A percentile compares a stretch with the other conserved stretches of the same genome.
phyloP scores from a whole-genome alignment of 441 rosid species.

The Euphorbia schlechtendalii region DNA sequence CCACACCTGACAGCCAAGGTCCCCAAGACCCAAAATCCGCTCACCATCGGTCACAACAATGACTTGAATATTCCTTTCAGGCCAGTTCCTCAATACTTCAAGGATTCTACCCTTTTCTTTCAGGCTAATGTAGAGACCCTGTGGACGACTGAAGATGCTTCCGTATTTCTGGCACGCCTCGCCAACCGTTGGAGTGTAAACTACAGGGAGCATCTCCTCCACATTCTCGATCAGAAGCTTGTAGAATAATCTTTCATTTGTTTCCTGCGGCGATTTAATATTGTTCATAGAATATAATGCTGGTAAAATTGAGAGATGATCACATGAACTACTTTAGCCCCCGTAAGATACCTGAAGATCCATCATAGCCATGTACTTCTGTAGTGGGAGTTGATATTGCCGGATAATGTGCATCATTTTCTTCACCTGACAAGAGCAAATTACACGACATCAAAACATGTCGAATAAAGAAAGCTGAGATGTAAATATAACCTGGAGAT shows the following conservation, averaged over 20 bases:
- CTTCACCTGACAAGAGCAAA: conserved; percentile 51
- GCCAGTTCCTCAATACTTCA: conserved; percentile 90
- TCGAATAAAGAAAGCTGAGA: neutral
- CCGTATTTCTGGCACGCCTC: no score
- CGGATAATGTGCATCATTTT: conserved; percentile 62
- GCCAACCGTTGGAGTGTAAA: conserved; percentile 97
- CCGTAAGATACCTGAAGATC: conserved; percentile 88
- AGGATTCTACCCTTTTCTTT: conserved; percentile 84
- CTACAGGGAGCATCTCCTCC: conserved; percentile 90
- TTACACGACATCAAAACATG: neutral
- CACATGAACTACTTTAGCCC: neutral
- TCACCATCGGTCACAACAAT: conserved; percentile 99
- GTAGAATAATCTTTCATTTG: conserved; percentile 76
- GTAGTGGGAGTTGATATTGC: conserved; percentile 66
- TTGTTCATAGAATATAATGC: neutral
- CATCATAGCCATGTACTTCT: conserved; percentile 83
- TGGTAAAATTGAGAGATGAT: neutral
- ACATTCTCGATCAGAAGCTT: conserved; percentile 87
- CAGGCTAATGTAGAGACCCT: conserved; percentile 83
- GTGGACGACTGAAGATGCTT: conserved; percentile 88
- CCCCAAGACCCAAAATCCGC: conserved; percentile 87
- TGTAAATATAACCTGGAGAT: conserved; percentile 58
- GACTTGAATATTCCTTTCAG: conserved; percentile 67
- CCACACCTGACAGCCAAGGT: conserved; percentile 93
- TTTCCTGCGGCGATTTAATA: conserved; percentile 40